Evolutionary conservation across 2,329 filamentous ascomycete species (phyloP).

Genomic region (Ceratocystis eucalypticola): DNA sequence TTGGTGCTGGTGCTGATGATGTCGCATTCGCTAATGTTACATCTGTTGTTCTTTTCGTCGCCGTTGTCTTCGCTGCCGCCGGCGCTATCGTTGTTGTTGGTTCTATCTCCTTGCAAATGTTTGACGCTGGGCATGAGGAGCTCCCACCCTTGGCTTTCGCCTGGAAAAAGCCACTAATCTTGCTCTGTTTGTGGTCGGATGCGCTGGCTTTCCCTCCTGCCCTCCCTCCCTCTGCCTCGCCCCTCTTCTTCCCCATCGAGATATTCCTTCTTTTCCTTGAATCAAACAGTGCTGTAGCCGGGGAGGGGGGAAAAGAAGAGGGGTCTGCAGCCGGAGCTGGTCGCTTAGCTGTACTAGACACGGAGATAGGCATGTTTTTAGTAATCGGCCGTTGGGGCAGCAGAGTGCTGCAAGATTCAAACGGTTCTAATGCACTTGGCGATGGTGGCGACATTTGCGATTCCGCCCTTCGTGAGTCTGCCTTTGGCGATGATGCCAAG

Average conservation of each 20-base stretch:
- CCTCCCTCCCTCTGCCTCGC: constrained; percentile 17
- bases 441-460: neutral
- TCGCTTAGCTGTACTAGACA: neutral
- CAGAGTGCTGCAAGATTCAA: too few relatives aligned
- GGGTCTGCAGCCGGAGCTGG: constrained; percentile 1
- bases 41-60: too few relatives aligned
- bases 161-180: constrained; percentile 69
- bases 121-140: neutral
- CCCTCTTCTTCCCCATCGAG: constrained; percentile 23
- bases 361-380: neutral
- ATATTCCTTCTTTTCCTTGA: constrained; percentile 10
- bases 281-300: constrained; percentile 27
- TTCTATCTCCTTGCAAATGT: too few relatives aligned
- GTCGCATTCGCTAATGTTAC: too few relatives aligned
- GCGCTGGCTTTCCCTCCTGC: neutral
- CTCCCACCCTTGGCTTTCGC: constrained; percentile 31
- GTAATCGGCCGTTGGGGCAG: neutral
- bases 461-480: too few relatives aligned
- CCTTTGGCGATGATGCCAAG: neutral
- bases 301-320: neutral
- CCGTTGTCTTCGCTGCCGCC: too few relatives aligned
- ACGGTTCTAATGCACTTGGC: neutral
- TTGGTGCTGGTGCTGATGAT: too few relatives aligned
- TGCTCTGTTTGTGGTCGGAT: constrained; percentile 33
- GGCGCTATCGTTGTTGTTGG: neutral